Conservation (phyloP, 1,139 yeast species). For the Suhomyces taliae region DNA sequence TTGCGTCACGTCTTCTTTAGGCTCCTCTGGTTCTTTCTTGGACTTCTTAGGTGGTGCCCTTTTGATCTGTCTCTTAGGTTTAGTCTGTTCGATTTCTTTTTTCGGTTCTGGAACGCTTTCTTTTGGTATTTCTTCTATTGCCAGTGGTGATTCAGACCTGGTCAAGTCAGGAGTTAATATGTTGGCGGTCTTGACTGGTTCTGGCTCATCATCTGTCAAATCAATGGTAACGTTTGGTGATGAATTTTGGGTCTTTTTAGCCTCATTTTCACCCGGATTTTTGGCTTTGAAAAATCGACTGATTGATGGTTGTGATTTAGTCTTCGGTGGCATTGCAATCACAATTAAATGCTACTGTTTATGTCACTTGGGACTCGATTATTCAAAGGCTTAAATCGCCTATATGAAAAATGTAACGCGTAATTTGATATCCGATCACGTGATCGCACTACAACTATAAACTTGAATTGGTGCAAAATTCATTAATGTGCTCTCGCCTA, state of each 20-base stretch:
- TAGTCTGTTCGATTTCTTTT: neutral
- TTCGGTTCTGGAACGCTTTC: too few relatives aligned
- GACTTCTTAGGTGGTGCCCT: neutral
- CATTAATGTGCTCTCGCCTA: neutral
- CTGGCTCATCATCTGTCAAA: conserved; percentile 1
- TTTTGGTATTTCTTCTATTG: too few relatives aligned
- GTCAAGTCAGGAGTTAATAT: neutral
- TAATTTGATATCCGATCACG: conserved; percentile 4
- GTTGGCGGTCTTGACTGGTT: neutral
- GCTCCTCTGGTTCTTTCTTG: neutral
- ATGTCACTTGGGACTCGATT: too few relatives aligned
- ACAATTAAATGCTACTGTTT: too few relatives aligned
- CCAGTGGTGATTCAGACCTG: neutral
- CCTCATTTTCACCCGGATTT: neutral
- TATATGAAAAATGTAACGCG: neutral
- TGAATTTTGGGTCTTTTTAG: neutral
- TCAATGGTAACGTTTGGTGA: neutral
- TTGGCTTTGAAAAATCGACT: conserved; percentile 25
- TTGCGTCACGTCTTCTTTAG: neutral
- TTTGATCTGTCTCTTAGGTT: neutral
- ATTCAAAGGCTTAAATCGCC: too few relatives aligned
- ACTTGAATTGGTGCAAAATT: neutral
- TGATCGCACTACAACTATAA: neutral
- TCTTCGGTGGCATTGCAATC: conserved; percentile 6
- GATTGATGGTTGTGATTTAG: conserved; percentile 25